Conservation (phyloP, 2,329 filamentous ascomycete genomes). For the Exutisphaerella laricina region DNA sequence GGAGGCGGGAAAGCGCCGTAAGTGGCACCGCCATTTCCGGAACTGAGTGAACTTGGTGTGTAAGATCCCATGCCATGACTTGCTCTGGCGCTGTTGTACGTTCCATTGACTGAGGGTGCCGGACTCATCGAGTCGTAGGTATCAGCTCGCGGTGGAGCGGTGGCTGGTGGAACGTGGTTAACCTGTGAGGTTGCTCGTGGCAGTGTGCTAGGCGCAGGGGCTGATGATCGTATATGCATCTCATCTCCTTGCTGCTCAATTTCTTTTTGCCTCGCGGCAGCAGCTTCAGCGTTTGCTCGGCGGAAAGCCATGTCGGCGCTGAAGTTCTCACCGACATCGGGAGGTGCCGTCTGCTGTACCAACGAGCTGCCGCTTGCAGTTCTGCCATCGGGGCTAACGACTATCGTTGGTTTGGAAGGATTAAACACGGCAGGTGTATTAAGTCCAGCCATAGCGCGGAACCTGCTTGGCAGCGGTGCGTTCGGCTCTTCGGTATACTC, state of each 20-base stretch:
- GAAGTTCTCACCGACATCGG: conserved; percentile 22
- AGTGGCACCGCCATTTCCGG: neutral
- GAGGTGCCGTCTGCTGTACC: conserved; percentile 22
- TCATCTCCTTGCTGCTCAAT: conserved; percentile 5
- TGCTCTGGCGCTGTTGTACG: neutral
- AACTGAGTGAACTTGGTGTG: conserved; percentile 2
- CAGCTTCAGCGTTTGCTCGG: conserved; percentile 11
- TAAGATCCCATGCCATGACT: neutral
- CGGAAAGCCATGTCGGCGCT: conserved; percentile 26
- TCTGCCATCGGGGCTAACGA: conserved; percentile 12
- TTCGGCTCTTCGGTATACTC: conserved; percentile 62
- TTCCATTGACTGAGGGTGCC: neutral
- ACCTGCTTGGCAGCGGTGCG: conserved; percentile 34
- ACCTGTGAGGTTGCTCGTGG: neutral
- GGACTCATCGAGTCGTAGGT: conserved; percentile 9
- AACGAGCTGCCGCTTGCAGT: conserved; percentile 3
- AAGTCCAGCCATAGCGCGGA: conserved; percentile 34
- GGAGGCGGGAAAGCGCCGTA: conserved; percentile 5
- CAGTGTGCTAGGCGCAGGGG: neutral
- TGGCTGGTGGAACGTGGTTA: neutral
- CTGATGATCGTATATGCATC: conserved; percentile 6
- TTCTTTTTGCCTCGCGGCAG: neutral
- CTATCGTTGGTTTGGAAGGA: conserved; percentile 15
- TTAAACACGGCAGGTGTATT: conserved; percentile 25
- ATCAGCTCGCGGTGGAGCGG: conserved; percentile 1